Evolutionary conservation across 2,329 filamentous ascomycete genomes (phyloP).

Genomic region (Diaporthe citrichinensis): DNA sequence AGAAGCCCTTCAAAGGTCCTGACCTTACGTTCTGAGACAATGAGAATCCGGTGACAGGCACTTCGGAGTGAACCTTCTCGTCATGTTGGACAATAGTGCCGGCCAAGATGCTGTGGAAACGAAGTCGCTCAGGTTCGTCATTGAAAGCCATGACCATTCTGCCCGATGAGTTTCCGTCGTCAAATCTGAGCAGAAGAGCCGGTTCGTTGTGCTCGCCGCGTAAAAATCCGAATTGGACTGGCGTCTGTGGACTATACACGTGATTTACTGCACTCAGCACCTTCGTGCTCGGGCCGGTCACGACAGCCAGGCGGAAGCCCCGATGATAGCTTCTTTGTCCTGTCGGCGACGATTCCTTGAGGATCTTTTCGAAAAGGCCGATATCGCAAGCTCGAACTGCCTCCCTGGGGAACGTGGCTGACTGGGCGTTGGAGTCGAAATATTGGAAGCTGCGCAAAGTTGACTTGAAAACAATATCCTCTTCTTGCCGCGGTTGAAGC

Average conservation of each 20-base stretch:
- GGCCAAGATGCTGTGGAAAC: slow-evolving; percentile 80
- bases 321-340: slow-evolving; percentile 81
- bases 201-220: slow-evolving; percentile 79
- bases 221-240: slow-evolving; percentile 84
- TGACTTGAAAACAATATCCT: slow-evolving; percentile 77
- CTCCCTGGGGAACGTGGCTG: slow-evolving; percentile 82
- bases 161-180: slow-evolving; percentile 75
- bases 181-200: slow-evolving; percentile 78
- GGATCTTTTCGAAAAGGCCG: slow-evolving; percentile 80
- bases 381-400: slow-evolving; percentile 79
- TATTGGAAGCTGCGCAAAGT: slow-evolving; percentile 84
- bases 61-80: slow-evolving; percentile 80
- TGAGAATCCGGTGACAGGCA: slow-evolving; percentile 74
- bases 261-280: slow-evolving; percentile 84
- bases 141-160: slow-evolving; percentile 84
- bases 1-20: slow-evolving; percentile 65
- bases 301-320: slow-evolving; percentile 83
- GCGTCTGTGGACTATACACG: slow-evolving; percentile 73
- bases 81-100: slow-evolving; percentile 77
- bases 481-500: slow-evolving; percentile 77
- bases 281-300: slow-evolving; percentile 83
- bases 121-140: slow-evolving; percentile 78
- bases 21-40: slow-evolving; percentile 69
- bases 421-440: slow-evolving; percentile 79
- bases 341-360: slow-evolving; percentile 78